Evolutionary conservation across 495 filamentous ascomycete species (phyloP).

Genomic region (Trichoderma virens): DNA sequence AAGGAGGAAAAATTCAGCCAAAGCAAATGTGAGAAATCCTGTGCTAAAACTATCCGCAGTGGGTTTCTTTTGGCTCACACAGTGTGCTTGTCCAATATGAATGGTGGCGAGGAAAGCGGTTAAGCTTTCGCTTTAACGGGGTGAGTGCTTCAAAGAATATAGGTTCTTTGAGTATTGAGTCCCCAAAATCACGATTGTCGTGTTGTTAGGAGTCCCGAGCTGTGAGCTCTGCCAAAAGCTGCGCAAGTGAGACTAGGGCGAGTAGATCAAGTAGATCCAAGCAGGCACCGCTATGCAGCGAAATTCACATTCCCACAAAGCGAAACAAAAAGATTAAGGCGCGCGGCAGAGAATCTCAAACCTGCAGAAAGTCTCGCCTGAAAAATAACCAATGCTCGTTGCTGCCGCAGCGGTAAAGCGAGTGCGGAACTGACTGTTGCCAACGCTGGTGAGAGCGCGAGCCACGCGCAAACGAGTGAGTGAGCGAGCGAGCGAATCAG

Average conservation of each 20-base stretch:
- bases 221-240: not conserved
- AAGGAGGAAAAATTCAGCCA: not conserved
- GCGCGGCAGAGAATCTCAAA: not conserved
- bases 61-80: not conserved
- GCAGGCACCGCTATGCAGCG: not conserved
- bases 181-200: not conserved
- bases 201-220: not conserved
- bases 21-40: not conserved
- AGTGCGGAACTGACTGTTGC: conserved; percentile 7
- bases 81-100: not conserved
- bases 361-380: not conserved
- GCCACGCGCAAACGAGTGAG: conserved; percentile 2
- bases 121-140: not conserved
- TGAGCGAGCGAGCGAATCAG: conserved; percentile 7
- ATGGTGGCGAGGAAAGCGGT: not conserved
- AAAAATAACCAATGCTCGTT: not conserved
- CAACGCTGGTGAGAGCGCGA: conserved; percentile 1
- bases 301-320: not conserved
- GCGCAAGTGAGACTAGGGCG: not conserved
- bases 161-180: not conserved
- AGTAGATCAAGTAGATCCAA: too few relatives aligned
- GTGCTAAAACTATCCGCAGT: not conserved
- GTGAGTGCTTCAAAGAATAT: not conserved
- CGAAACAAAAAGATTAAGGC: not conserved
- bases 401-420: not conserved